Percentiles rank a stretch among this genome's conserved stretches.
Conservation (phyloP, 805 yeast species). For the Ogataea neopini region DNA sequence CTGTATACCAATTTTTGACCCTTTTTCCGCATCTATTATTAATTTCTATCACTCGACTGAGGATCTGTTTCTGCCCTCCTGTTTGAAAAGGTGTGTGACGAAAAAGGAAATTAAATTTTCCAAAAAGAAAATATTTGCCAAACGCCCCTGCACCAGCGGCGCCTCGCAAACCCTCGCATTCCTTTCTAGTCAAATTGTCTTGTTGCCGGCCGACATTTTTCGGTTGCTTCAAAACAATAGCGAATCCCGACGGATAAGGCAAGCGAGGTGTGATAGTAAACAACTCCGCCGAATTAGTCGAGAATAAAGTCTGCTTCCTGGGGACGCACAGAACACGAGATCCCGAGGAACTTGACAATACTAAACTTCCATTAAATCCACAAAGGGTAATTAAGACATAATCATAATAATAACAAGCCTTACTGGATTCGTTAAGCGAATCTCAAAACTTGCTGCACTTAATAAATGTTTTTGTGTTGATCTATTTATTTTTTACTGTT, state of each 20-base stretch:
- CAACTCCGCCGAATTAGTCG: not conserved
- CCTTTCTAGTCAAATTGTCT: conserved; percentile 5
- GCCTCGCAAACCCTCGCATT: not conserved
- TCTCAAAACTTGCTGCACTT: not conserved
- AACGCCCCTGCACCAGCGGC: conserved; percentile 11
- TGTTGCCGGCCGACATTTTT: conserved; percentile 1
- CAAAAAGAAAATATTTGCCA: conserved; percentile 12
- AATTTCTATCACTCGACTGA: conserved; percentile 1
- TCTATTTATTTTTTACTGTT: conserved; percentile 5
- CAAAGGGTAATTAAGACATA: not conserved
- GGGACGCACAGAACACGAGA: conserved; percentile 3
- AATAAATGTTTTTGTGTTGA: not conserved
- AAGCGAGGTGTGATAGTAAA: conserved; percentile 1
- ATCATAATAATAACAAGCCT: not conserved
- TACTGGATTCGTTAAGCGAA: not conserved
- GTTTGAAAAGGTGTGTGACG: conserved; percentile 6
- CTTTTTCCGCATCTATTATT: conserved; percentile 6
- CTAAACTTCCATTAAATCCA: not conserved
- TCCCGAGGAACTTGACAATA: conserved; percentile 1
- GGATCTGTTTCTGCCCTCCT: conserved; percentile 10
- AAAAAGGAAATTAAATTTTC: conserved; percentile 12
- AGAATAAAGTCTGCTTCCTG: not conserved
- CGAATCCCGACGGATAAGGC: conserved; percentile 5
- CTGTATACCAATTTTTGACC: not conserved
- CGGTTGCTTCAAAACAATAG: conserved; percentile 9